These are phyloP conservation scores for Aphanomyces stellatus DNA, from an alignment of 352 stramenopile species.

Conservation along the genomic window DNA sequence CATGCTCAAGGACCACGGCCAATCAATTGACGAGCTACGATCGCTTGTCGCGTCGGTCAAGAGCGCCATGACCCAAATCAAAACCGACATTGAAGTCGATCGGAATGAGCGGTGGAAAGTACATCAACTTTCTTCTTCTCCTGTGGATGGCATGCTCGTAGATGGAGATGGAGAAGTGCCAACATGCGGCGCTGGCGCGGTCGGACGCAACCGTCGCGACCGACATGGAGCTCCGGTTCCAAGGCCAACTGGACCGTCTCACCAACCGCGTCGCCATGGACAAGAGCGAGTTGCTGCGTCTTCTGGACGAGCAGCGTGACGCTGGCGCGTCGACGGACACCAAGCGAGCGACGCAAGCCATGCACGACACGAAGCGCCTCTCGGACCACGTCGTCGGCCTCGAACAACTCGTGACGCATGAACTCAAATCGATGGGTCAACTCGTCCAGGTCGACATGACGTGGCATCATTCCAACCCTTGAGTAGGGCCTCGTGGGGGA, in stretches of 20 bases:
- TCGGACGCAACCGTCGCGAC: conserved; percentile 6
- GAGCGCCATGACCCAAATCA: conserved; percentile 31
- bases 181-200: neutral
- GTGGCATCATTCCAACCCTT: conserved; percentile 27
- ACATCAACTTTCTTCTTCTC: neutral
- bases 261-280: conserved; percentile 34
- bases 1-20: neutral
- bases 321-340: conserved; percentile 35
- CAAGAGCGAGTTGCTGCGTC: conserved; percentile 41
- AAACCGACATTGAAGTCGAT: conserved; percentile 44
- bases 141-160: neutral
- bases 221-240: conserved; percentile 35
- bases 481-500: conserved; percentile 36
- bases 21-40: conserved; percentile 7
- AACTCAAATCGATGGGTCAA: conserved; percentile 18
- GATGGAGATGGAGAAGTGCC: conserved; percentile 7
- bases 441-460: neutral
- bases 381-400: conserved; percentile 50
- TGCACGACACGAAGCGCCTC: conserved; percentile 38
- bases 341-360: conserved; percentile 40
- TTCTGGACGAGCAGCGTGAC: conserved; percentile 46
- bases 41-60: neutral
- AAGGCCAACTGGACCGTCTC: conserved; percentile 36
- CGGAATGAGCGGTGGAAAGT: conserved; percentile 41
- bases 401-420: conserved; percentile 44